Evolutionary conservation across 2,329 filamentous ascomycete species (phyloP), one percentile per base, ranked within the genome.

Genomic region (Parastagonospora nodorum): DNA sequence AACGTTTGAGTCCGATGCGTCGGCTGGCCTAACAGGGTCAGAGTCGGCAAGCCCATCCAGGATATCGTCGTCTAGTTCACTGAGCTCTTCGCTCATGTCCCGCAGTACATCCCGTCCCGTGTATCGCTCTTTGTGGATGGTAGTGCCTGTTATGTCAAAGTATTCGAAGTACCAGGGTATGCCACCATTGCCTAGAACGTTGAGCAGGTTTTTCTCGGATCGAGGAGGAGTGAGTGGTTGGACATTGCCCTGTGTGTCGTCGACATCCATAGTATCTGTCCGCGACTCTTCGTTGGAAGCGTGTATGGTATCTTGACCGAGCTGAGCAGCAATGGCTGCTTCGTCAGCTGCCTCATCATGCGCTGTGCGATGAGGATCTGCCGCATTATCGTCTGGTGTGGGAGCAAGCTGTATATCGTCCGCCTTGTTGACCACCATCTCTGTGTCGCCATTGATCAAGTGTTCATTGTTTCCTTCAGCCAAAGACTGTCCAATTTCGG

Each of bases 61-160:
- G 74, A 93, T 90, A 44, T 95, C 92, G 58, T 97, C 92, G 63
- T 96, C 92, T 69, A 97, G 86, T 68, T 97, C 93, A 49, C 89
- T 95, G 16, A 97, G 80, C 61, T 93, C 90, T 73, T 96, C 92
- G 64, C 90, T 95, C 73, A 93, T 86, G 11, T 81, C 84, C 28
- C 85, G 80, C 59, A 85, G 77, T n/a, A 88, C 85, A 48, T 92
- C 88, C 30, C 87, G 82, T 2, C 87, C 89, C 0, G 84, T 85
- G 80, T 87, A 90, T 45, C 85, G 82, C 73, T 93, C 89, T 30
- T 74, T 88, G 48, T 89, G 80, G 8, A 93, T 84, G 0, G 88
- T 93, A 0, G 91, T 96, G 49, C 92, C 93, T 45, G 85, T 66
- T 47, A 89, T 88, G 44, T 94, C 85, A 68, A 95, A 95, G 8